Evolutionary conservation across 176 grass and related monocot genomes (phyloP).

Genomic region (Aegilops longissima): DNA sequence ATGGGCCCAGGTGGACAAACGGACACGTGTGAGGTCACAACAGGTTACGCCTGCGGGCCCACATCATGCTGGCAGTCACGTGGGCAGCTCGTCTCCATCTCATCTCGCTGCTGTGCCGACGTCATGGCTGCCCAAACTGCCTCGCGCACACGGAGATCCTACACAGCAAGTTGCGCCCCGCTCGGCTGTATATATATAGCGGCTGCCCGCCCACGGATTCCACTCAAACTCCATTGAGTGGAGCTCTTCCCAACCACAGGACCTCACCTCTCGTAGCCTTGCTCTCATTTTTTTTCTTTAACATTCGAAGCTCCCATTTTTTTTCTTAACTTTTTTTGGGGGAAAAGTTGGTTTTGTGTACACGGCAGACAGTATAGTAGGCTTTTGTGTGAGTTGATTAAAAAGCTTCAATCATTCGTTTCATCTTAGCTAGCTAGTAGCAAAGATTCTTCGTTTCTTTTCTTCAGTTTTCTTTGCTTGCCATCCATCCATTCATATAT

Average conservation of each 20-base stretch:
- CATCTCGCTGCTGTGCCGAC: neutral
- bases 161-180: neutral
- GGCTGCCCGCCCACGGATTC: neutral
- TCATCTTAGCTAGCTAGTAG: neutral
- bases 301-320: too few relatives aligned
- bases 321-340: too few relatives aligned
- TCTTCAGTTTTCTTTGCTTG: neutral
- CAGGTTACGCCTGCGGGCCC: constrained; percentile 15
- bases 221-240: neutral
- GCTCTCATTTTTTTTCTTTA: neutral
- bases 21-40: constrained; percentile 2
- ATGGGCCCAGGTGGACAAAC: neutral
- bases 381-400: neutral
- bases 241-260: neutral
- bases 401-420: constrained; percentile 2
- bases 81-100: constrained; percentile 9
- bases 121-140: neutral
- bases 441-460: neutral
- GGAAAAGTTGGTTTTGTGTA: neutral
- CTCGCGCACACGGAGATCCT: neutral
- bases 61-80: neutral
- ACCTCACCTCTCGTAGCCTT: neutral
- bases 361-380: neutral
- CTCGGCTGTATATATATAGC: neutral
- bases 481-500: neutral